Percentiles rank a stretch among this genome's conserved stretches.
Evolutionary conservation across 495 filamentous ascomycete species (phyloP).

Genomic region (Elaphomyces granulatus): DNA sequence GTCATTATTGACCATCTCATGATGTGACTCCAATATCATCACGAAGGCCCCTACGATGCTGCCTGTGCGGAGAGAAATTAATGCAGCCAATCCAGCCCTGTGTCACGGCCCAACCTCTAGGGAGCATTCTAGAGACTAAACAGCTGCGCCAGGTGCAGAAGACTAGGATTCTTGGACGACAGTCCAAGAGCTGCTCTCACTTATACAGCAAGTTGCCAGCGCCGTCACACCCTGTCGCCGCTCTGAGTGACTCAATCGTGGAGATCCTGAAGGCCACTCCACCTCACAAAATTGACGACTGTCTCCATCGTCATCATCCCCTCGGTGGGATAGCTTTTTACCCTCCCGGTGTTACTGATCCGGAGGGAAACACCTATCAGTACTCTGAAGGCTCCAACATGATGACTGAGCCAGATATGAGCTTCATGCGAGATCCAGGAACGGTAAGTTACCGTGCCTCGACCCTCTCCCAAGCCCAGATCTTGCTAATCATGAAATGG

Average conservation of each 20-base stretch:
- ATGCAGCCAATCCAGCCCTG: slow-evolving; percentile 47
- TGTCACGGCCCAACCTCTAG: too few species aligned
- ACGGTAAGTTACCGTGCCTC: too few species aligned
- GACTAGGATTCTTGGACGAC: too few species aligned
- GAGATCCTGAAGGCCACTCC: slow-evolving; percentile 78
- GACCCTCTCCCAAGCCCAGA: too few species aligned
- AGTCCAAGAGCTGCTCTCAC: too few species aligned
- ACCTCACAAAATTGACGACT: slow-evolving; percentile 59
- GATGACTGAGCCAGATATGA: slow-evolving; percentile 47
- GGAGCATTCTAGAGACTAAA: too few species aligned
- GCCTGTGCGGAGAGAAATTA: slow-evolving; percentile 56
- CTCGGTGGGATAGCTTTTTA: slow-evolving; percentile 69
- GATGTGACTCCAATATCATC: slow-evolving; percentile 55
- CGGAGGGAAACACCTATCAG: slow-evolving; percentile 49
- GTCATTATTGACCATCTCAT: slow-evolving; percentile 68
- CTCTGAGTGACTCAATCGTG: slow-evolving; percentile 57
- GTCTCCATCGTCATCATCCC: slow-evolving; percentile 59
- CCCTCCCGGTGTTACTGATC: slow-evolving; percentile 55
- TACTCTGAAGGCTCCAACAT: slow-evolving; percentile 82
- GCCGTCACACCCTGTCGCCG: too few species aligned
- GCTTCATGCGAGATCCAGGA: slow-evolving; percentile 24
- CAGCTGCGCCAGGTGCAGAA: too few species aligned
- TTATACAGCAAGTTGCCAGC: too few species aligned
- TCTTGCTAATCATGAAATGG: too few species aligned
- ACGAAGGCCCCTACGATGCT: slow-evolving; percentile 87